These are phyloP conservation scores for Myochromella boudieri DNA, from an alignment of 768 basidiomycete species.

Conservation along the genomic window DNA sequence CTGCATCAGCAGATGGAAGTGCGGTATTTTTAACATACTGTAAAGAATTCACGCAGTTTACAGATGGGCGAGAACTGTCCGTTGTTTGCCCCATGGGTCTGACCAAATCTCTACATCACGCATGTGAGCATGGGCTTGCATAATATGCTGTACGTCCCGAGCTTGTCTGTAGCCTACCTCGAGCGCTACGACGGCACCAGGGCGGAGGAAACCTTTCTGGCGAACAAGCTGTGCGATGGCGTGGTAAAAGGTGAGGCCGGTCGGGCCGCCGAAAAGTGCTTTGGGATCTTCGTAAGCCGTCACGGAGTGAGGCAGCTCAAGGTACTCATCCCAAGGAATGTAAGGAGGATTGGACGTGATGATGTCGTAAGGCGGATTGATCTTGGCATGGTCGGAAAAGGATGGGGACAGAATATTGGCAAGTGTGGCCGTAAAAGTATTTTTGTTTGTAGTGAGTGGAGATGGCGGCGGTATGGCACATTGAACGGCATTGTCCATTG, in stretches of 20 bases:
- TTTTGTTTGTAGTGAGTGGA: conserved; percentile 22
- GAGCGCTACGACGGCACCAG: conserved; percentile 61
- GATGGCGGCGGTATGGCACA: conserved; percentile 35
- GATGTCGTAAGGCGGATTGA: conserved; percentile 64
- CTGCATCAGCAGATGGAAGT: neutral
- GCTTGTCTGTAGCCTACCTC: conserved; percentile 83
- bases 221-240: conserved; percentile 65
- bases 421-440: conserved; percentile 39
- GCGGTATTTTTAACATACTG: neutral
- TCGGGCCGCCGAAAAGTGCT: conserved; percentile 78
- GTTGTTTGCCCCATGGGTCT: conserved; percentile 77
- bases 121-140: conserved; percentile 48
- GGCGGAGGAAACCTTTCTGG: conserved; percentile 47
- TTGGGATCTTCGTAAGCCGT: conserved; percentile 74
- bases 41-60: neutral
- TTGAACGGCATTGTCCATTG: conserved; percentile 46
- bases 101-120: conserved; percentile 63
- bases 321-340: conserved; percentile 68
- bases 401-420: conserved; percentile 47
- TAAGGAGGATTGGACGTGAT: conserved; percentile 89
- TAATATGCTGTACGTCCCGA: conserved; percentile 54
- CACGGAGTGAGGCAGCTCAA: conserved; percentile 65
- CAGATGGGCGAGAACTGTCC: conserved; percentile 60
- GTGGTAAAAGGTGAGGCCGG: conserved; percentile 65
- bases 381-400: conserved; percentile 32